Evolutionary conservation across 2,329 filamentous ascomycete genomes (phyloP).

Genomic region (Aspergillus neotritici): DNA sequence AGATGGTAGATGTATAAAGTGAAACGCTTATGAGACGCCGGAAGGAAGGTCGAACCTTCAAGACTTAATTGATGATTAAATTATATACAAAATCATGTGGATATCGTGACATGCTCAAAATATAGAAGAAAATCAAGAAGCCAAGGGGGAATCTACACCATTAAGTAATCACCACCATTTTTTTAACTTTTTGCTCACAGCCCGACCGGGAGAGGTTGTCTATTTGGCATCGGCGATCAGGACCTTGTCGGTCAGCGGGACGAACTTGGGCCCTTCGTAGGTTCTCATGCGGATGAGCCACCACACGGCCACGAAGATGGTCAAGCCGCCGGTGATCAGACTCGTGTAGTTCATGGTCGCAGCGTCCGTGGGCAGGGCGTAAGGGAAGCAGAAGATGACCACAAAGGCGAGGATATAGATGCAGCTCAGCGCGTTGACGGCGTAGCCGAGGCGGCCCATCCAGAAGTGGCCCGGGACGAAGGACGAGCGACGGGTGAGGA

Average conservation of each 20-base stretch:
- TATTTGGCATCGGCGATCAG: slow-evolving; percentile 28
- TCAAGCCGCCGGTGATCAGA: slow-evolving; percentile 49
- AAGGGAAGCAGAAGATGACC: slow-evolving; percentile 58
- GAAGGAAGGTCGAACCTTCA: no score
- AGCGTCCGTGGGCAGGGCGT: slow-evolving; percentile 41
- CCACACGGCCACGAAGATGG: slow-evolving; percentile 46
- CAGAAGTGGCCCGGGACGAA: slow-evolving; percentile 51
- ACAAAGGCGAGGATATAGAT: slow-evolving; percentile 52
- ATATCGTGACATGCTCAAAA: no score
- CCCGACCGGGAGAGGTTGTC: background rate
- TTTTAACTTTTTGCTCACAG: no score
- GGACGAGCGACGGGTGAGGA: slow-evolving; percentile 48
- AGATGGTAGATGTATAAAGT: no score
- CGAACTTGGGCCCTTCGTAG: slow-evolving; percentile 34
- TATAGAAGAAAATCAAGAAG: no score
- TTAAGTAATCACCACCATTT: no score
- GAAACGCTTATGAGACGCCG: no score
- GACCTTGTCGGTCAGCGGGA: slow-evolving; percentile 31
- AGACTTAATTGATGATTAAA: no score
- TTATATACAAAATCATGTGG: no score
- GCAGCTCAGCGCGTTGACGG: slow-evolving; percentile 48
- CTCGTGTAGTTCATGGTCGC: slow-evolving; percentile 51
- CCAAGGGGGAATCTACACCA: no score
- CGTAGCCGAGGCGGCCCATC: slow-evolving; percentile 47
- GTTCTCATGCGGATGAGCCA: slow-evolving; percentile 33